phyloP scores from a whole-genome alignment of 2,329 filamentous ascomycete genomes.

The Trichothecium sympodiale region DNA sequence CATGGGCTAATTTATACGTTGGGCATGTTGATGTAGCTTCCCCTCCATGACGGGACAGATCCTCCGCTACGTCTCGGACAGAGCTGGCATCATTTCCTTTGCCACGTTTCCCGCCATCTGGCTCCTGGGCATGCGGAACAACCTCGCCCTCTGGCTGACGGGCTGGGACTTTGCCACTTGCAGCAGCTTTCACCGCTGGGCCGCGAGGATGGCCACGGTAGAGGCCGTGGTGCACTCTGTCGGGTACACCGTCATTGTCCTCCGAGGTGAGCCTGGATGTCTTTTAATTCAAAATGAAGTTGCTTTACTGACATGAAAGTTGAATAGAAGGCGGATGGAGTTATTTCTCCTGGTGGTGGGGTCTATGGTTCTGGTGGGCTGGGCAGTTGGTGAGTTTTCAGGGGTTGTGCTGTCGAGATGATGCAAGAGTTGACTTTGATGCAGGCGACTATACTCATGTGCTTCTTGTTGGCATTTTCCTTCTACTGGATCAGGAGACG shows the following conservation, averaged over 20 bases:
- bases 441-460: constrained; percentile 33
- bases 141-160: constrained; percentile 53
- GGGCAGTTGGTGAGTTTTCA: constrained; percentile 30
- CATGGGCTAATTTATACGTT: constrained; percentile 5
- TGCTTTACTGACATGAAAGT: background rate
- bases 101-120: constrained; percentile 54
- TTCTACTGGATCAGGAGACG: constrained; percentile 38
- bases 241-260: constrained; percentile 40
- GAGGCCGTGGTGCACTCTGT: constrained; percentile 53
- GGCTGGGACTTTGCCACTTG: constrained; percentile 59
- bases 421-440: no score
- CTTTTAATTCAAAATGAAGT: background rate
- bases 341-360: constrained; percentile 24
- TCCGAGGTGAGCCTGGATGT: constrained; percentile 17
- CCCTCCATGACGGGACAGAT: constrained; percentile 20
- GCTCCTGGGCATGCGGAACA: constrained; percentile 58
- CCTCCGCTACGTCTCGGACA: constrained; percentile 47
- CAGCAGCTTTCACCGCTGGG: constrained; percentile 57
- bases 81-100: constrained; percentile 53
- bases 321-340: constrained; percentile 24
- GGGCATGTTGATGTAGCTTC: constrained; percentile 23
- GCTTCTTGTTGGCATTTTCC: constrained; percentile 32
- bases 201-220: constrained; percentile 49
- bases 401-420: no score
- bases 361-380: constrained; percentile 36